Evolutionary conservation across 371 early-diverging fungal genomes (phyloP).

Genomic region (Mucor irregularis): DNA sequence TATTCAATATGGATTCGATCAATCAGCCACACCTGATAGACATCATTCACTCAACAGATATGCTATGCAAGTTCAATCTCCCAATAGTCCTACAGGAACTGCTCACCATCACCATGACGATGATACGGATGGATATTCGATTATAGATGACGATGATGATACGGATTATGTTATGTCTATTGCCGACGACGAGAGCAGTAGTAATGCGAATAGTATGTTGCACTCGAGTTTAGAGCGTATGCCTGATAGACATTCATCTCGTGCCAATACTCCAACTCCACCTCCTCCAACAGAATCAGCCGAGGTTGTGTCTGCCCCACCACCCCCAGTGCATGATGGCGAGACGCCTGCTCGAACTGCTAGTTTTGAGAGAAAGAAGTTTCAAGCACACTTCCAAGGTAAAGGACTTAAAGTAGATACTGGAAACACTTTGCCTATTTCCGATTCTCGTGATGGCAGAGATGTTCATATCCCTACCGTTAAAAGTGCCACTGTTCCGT

Average conservation of each 20-base stretch:
- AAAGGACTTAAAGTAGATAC: slow-evolving; percentile 44
- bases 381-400: slow-evolving; percentile 34
- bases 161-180: neutral
- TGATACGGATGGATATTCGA: slow-evolving; percentile 10
- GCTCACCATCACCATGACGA: slow-evolving; percentile 3
- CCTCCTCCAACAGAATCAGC: neutral
- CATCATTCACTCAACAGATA: slow-evolving; percentile 15
- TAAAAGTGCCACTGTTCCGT: slow-evolving; percentile 39
- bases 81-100: slow-evolving; percentile 18
- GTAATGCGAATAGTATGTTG: neutral
- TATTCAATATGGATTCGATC: slow-evolving; percentile 45
- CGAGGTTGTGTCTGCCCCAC: neutral
- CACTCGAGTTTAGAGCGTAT: neutral
- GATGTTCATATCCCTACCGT: slow-evolving; percentile 11
- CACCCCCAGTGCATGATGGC: neutral
- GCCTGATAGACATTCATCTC: neutral
- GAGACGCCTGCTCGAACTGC: slow-evolving; percentile 8
- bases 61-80: slow-evolving; percentile 26
- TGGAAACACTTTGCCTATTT: neutral
- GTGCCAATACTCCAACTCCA: neutral
- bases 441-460: neutral
- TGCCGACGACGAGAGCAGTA: neutral
- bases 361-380: slow-evolving; percentile 19
- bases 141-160: slow-evolving; percentile 8
- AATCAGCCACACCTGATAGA: neutral